These are phyloP conservation scores for Zymoseptoria tritici DNA, from an alignment of 2,329 filamentous ascomycete genomes.

Conservation along the genomic window DNA sequence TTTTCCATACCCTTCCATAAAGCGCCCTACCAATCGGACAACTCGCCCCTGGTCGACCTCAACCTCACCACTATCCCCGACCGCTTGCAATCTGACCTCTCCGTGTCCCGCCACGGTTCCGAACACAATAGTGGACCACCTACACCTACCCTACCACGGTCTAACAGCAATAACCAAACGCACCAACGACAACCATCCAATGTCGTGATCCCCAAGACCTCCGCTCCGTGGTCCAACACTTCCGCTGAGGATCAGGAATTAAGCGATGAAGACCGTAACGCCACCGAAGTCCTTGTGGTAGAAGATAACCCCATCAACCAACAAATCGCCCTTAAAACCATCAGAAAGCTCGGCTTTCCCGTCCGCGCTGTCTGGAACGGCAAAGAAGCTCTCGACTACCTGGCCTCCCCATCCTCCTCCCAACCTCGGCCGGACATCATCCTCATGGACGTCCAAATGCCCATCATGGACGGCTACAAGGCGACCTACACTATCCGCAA, in stretches of 20 bases:
- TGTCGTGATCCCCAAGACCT: conserved; percentile 7
- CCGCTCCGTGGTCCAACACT: conserved; percentile 31
- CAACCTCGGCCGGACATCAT: conserved; percentile 63
- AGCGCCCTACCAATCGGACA: conserved; percentile 45
- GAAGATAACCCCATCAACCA: conserved; percentile 67
- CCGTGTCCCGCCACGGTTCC: conserved; percentile 59
- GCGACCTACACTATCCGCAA: conserved; percentile 67
- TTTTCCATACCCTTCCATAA: conserved; percentile 75
- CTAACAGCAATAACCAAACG: neutral
- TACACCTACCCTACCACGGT: conserved; percentile 15
- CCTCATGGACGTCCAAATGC: conserved; percentile 42
- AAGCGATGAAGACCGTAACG: conserved; percentile 50
- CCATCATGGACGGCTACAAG: conserved; percentile 66
- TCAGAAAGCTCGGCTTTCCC: conserved; percentile 64
- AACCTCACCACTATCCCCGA: conserved; percentile 60
- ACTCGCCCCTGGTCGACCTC: conserved; percentile 52
- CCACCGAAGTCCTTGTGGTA: conserved; percentile 65
- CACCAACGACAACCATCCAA: conserved; percentile 6
- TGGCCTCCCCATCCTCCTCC: conserved; percentile 37
- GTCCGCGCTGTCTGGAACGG: conserved; percentile 70
- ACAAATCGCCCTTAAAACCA: conserved; percentile 68
- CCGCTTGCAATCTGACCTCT: conserved; percentile 51
- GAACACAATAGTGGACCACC: conserved; percentile 46
- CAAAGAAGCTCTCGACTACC: conserved; percentile 68
- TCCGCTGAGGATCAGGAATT: conserved; percentile 44